Conservation (phyloP, 352 stramenopile species). For the Phytophthora tubulina region DNA sequence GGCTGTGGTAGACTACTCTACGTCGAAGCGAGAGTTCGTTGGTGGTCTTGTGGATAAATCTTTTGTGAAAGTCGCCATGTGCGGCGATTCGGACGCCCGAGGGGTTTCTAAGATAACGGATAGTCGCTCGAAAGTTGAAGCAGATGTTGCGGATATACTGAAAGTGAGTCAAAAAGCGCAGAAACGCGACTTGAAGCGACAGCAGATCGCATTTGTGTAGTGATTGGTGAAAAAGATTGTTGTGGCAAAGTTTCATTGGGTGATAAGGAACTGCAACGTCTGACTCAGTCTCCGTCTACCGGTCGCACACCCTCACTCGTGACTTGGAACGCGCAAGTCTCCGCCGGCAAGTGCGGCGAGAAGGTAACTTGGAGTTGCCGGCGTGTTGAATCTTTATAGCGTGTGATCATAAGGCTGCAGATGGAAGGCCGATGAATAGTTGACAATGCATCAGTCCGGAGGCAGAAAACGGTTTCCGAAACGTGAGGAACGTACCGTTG, state of each 20-base stretch:
- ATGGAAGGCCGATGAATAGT: neutral
- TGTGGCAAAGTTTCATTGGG: constrained; percentile 9
- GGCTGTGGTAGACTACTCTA: constrained; percentile 17
- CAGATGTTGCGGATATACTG: constrained; percentile 21
- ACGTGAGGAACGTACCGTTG: constrained; percentile 56
- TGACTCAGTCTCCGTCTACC: constrained; percentile 28
- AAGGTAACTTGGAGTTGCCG: constrained; percentile 63
- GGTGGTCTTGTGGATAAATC: constrained; percentile 26
- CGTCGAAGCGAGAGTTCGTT: constrained; percentile 5
- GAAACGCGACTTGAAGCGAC: constrained; percentile 28
- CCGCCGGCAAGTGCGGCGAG: constrained; percentile 59
- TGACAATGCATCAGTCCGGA: constrained; percentile 14
- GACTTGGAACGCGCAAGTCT: constrained; percentile 64
- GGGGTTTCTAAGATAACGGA: constrained; percentile 30
- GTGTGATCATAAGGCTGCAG: constrained; percentile 64
- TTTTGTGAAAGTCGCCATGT: constrained; percentile 27
- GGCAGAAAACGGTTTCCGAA: constrained; percentile 6
- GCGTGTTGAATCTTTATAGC: constrained; percentile 34
- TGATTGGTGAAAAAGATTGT: neutral
- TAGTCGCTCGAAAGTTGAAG: constrained; percentile 23
- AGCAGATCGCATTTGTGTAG: constrained; percentile 26
- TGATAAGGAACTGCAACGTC: constrained; percentile 19
- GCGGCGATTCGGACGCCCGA: constrained; percentile 9
- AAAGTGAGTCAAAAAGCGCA: constrained; percentile 29
- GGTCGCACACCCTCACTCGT: constrained; percentile 59